phyloP scores from a whole-genome alignment of 2,329 filamentous ascomycete species.

The Verticillium klebahnii region DNA sequence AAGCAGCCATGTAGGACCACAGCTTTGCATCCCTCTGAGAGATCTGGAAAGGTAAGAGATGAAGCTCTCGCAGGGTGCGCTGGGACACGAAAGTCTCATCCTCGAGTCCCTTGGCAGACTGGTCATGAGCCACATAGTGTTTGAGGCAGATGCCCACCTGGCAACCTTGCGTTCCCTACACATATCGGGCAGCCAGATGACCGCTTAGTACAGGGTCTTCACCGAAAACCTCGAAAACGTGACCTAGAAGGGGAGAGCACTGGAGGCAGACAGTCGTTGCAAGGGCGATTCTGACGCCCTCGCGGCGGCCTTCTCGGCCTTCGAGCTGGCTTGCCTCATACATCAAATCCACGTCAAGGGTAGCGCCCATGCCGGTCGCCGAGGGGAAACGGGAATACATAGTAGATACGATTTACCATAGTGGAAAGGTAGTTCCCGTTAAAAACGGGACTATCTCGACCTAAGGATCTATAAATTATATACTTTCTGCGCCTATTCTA shows the following conservation, averaged over 20 bases:
- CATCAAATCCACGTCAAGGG: not conserved
- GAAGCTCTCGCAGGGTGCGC: conserved; percentile 58
- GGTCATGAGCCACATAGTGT: conserved; percentile 39
- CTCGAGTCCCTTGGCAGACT: conserved; percentile 42
- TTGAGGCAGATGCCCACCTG: conserved; percentile 16
- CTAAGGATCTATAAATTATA: too few species aligned
- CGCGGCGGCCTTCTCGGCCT: too few species aligned
- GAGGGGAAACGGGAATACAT: too few species aligned
- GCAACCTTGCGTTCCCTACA: conserved; percentile 20
- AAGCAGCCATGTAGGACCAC: conserved; percentile 53
- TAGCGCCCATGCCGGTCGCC: too few species aligned
- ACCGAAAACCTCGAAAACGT: conserved; percentile 61
- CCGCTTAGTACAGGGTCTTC: conserved; percentile 37
- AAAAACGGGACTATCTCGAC: too few species aligned
- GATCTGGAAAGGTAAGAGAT: conserved; percentile 60
- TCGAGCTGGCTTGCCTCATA: not conserved
- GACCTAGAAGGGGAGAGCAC: conserved; percentile 55
- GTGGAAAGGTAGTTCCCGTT: too few species aligned
- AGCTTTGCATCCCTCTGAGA: conserved; percentile 51
- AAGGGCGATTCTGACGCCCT: too few species aligned
- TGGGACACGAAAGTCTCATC: conserved; percentile 43
- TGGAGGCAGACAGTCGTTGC: conserved; percentile 58
- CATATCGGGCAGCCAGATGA: conserved; percentile 15
- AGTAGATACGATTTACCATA: too few species aligned
- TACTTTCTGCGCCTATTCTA: too few species aligned